Conservation (phyloP, 345 rosid species). For the Dimocarpus longan region DNA sequence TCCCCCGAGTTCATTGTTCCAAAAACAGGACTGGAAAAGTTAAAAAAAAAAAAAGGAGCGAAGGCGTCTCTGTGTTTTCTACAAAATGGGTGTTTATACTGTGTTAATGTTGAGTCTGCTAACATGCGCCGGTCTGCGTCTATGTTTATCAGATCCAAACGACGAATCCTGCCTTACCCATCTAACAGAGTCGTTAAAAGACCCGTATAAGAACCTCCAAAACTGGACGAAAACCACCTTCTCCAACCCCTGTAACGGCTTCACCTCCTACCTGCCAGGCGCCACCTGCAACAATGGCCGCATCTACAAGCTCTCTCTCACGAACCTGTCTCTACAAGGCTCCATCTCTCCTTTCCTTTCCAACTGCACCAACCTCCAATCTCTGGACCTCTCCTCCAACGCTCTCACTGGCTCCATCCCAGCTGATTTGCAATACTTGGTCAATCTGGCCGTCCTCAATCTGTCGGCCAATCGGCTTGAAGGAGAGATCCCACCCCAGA, state of each 20-base stretch:
- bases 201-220: constrained; percentile 64
- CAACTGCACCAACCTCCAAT: constrained; percentile 87
- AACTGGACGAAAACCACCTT: constrained; percentile 79
- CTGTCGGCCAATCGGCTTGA: constrained; percentile 81
- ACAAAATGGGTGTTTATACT: constrained; percentile 33
- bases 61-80: constrained; percentile 14
- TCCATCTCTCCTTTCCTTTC: constrained; percentile 75
- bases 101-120: constrained; percentile 39
- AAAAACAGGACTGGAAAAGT: not conserved
- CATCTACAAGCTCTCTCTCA: constrained; percentile 87
- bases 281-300: constrained; percentile 93
- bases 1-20: not conserved
- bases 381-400: constrained; percentile 91
- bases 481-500: constrained; percentile 76
- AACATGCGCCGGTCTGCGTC: constrained; percentile 31
- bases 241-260: constrained; percentile 70
- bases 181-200: constrained; percentile 54
- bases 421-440: constrained; percentile 62
- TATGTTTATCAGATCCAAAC: constrained; percentile 52
- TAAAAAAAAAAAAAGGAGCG: not conserved
- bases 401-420: constrained; percentile 77
- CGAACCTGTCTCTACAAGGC: constrained; percentile 74
- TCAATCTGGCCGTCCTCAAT: constrained; percentile 88
- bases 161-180: constrained; percentile 72
- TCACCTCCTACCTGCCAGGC: constrained; percentile 70